Conservation (phyloP, 768 basidiomycete species). For the Boletus barrowsii region DNA sequence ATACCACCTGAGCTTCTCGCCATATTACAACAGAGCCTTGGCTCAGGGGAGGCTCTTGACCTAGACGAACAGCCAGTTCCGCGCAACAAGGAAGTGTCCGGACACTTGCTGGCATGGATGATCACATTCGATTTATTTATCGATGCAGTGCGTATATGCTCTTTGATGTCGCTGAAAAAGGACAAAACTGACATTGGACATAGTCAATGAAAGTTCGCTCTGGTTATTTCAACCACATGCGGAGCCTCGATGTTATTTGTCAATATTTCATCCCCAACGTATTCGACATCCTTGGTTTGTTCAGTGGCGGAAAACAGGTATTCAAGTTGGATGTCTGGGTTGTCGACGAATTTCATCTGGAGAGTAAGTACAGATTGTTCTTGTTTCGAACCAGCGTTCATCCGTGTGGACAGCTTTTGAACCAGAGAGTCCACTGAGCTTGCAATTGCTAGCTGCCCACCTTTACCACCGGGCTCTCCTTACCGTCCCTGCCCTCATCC, state of each 20-base stretch:
- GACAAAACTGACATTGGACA: neutral
- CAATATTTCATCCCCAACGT: constrained; percentile 68
- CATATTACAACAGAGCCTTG: constrained; percentile 52
- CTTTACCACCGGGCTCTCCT: constrained; percentile 86
- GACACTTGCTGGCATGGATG: constrained; percentile 86
- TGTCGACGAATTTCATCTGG: constrained; percentile 78
- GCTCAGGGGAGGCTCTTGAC: constrained; percentile 38
- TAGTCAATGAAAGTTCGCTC: constrained; percentile 88
- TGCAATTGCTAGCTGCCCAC: constrained; percentile 76
- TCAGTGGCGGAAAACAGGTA: constrained; percentile 57
- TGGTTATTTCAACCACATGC: constrained; percentile 83
- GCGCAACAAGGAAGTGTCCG: constrained; percentile 45
- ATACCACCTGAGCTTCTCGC: constrained; percentile 67
- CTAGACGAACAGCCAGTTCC: constrained; percentile 37
- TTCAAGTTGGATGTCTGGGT: constrained; percentile 86
- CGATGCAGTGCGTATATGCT: constrained; percentile 61
- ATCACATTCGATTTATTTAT: constrained; percentile 80
- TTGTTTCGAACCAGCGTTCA: neutral
- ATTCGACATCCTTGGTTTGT: constrained; percentile 63
- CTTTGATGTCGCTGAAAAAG: too few species aligned
- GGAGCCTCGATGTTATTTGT: constrained; percentile 62
- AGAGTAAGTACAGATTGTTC: constrained; percentile 45
- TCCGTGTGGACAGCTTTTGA: constrained; percentile 49
- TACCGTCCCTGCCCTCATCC: constrained; percentile 79
- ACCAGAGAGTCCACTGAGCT: constrained; percentile 45